Evolutionary conservation across 805 yeast species (phyloP), one percentile per base, ranked within the genome.

Genomic region (Torulaspora maleeae): DNA sequence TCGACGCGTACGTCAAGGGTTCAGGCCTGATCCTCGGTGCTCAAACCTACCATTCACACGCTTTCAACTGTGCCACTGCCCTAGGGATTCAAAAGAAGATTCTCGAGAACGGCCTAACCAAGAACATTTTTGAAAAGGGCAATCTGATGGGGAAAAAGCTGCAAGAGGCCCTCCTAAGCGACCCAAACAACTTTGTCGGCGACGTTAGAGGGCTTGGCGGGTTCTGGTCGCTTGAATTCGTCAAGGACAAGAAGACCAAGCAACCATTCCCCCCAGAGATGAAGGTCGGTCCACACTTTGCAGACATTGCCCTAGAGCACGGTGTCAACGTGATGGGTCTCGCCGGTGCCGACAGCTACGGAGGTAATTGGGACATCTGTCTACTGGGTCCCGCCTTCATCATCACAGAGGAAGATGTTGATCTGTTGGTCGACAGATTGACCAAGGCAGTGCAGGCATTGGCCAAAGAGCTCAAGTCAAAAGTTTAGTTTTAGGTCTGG

Each of bases 201-300:
- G 80, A 80, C 52, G 73, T 80, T 30, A 72, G 86, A 63, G 86
- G 86, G 44, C 67, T 77, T 46, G 85, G 84, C 49, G 75, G 78
- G 32, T 80, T 80, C 63, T 70, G 81, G 74, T 68, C 79, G 4
- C 55, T 80, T 38, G 85, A 80, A 60, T 67, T 78, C 41, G 83
- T 78, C 47, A 71, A 76, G 55, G 72, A 79, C 56, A 74, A 70
- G 50, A 60, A 55, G 13, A 73, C 82, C 15, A 78, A 77, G 54
- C 76, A 75, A 58, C 66, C 74, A 10, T 76, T 77, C 48, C 70
- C 66, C 27, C 60, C 67, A 34, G 55, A 58, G 13, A 45, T 65
- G 34, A 63, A 66, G 38, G 61, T 73, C 32, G 76, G 72, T 27
- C 61, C 66, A 41, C 54, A 60, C 25, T 54, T 71, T 38, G 57